Evolutionary conservation across 148 eudicot genomes (phyloP), one percentile per base, ranked within the genome.

Genomic region (Persicaria tinctoria): DNA sequence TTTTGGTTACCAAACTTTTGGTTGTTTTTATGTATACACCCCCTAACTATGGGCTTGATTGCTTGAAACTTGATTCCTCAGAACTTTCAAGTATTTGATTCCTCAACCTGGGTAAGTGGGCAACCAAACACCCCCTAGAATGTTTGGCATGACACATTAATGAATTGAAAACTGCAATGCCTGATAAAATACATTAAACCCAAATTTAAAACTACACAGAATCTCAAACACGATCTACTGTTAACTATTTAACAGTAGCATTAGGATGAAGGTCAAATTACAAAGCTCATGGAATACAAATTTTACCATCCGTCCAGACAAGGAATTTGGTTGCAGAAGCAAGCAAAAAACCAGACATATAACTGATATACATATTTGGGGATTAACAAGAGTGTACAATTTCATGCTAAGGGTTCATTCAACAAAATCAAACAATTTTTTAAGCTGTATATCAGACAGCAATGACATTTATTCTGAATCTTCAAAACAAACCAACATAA

Each of bases 381-480:
- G 23, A 20, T 60, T 13, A 60, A 8, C 44, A 60, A 23, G 27
- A 17, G 3, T 5, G 20, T 57, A 57, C 17, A 16, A 57, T 1
- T 23, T 60, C 68, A 60, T 16, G 59, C 63, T 41, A 60, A 11
- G 44, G 16, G 5, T 55, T n/a, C 18, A 55, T 16, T 55, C 59
- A 23, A 1, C 0, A 27, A 23, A 60, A 60, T 60, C 7, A 14
- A 14, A 27, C 23, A 57, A 5, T 57, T 8, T 8, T 18, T 0
- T 32, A 32, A 32, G 41, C 41, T 2, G 70, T 41, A 13, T 38
- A 66, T 46, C 46, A 66, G 53, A 66, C 47, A 66, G 17, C 70
- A 41, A 66, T 44, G 47, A 66, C 70, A 38, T 66, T 38, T 66
- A 32, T 66, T 13, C 41, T 14, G 48, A 66, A 66, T 66, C 70